These are phyloP conservation scores for Xenosphaeropsis pyriputrescens DNA, from an alignment of 2,329 filamentous ascomycete species.

Conservation along the genomic window DNA sequence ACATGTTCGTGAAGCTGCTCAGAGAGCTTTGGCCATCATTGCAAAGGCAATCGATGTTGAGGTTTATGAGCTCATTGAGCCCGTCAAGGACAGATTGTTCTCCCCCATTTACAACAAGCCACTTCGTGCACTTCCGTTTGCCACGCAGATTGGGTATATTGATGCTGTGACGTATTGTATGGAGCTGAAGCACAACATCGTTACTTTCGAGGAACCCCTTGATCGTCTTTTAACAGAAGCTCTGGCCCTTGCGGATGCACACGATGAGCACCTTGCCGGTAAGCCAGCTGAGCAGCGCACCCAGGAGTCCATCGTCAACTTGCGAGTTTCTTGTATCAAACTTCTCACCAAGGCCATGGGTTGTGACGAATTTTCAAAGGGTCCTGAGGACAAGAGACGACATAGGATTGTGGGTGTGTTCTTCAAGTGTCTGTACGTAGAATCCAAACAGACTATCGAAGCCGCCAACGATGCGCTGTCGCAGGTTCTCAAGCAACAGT, in stretches of 20 bases:
- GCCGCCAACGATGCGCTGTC: constrained; percentile 85
- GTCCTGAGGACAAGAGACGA: constrained; percentile 49
- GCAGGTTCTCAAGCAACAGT: constrained; percentile 74
- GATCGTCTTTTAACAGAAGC: constrained; percentile 89
- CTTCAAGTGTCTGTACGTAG: constrained; percentile 93
- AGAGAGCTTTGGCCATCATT: constrained; percentile 66
- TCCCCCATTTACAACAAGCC: constrained; percentile 92
- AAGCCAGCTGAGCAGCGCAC: constrained; percentile 91
- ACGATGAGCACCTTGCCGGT: constrained; percentile 81
- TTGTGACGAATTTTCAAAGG: constrained; percentile 80
- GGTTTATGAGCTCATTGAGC: constrained; percentile 76
- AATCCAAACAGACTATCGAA: constrained; percentile 82
- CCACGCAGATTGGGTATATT: constrained; percentile 94
- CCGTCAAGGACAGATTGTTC: constrained; percentile 81
- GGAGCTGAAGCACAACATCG: constrained; percentile 73
- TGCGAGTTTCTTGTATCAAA: constrained; percentile 86
- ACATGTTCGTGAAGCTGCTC: constrained; percentile 79
- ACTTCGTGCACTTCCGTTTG: constrained; percentile 78
- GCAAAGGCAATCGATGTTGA: constrained; percentile 64
- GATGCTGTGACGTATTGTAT: constrained; percentile 95
- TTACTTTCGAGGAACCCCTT: constrained; percentile 82
- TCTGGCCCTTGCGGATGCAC: constrained; percentile 82
- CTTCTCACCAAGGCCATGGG: constrained; percentile 87
- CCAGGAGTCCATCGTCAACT: constrained; percentile 83
- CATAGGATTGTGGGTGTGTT: constrained; percentile 81